Base-by-base conservation (phyloP, 148 eudicot genomes). In the Diospyros kaki region DNA sequence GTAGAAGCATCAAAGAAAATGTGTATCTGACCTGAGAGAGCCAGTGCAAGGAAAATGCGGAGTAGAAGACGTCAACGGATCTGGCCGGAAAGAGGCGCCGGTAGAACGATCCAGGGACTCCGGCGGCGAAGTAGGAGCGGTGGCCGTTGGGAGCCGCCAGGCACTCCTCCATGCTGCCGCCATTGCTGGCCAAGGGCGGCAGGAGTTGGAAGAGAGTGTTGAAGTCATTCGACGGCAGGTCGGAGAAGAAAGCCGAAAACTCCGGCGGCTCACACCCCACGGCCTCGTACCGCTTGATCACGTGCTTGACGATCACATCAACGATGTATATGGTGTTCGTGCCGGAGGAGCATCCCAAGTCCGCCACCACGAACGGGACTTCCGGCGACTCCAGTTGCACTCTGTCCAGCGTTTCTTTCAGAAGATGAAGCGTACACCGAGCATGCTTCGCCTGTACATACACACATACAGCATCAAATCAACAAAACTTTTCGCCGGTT, bases 21-120 rank as follows among this genome's bases (percentile, higher is more conserved):
- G 28, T 28, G 28, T 28, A 71, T 43, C 41, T 6, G 3, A 91
- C 98, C 98, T 93, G 97, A 75, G 98, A 91, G 14, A 91, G 89
- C 98, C 98, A 93, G 75, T 93, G 98, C 86, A 93, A 80, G 69
- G 98, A 93, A 78, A 91, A 93, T 0, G 97, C 94, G 9, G 98
- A 93, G 86, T 93, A 83, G 67, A 93, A 93, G 72, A 93, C 89
- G 60, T 93, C 87, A 5, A 93, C 72, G 1, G 92, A 91, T 64
- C 78, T 84, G 0, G 89, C 89, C 52, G 97, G 98, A 64, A 93
- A 93, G 45, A 93, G 93, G 2, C 98, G 77, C 6, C 93, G 90
- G 86, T 91, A 87, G 53, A 93, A 93, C 0, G 89, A 83, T 0
- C 98, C 98, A 0, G 98, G 98, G n/a, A 93, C 97, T 0, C 88